phyloP scores from a whole-genome alignment of 768 basidiomycete species.

The Suillus alpinus region DNA sequence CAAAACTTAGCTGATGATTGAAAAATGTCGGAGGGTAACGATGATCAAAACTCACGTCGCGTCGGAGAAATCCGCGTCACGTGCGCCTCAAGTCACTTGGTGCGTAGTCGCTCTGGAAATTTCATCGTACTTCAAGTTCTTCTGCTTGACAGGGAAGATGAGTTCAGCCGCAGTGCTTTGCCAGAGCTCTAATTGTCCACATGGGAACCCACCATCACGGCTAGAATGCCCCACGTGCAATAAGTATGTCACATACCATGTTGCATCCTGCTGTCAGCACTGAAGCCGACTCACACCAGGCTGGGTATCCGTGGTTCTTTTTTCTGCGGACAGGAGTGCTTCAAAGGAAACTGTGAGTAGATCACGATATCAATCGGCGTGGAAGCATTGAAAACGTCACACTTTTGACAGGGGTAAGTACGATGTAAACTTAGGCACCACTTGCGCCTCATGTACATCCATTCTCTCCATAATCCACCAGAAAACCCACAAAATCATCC shows the following conservation, averaged over 20 bases:
- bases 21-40: not conserved
- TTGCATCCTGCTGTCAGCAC: slow-evolving; percentile 1
- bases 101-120: not conserved
- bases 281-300: slow-evolving; percentile 37
- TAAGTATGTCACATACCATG: slow-evolving; percentile 54
- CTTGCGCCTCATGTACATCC: not conserved
- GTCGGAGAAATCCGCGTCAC: slow-evolving; percentile 13
- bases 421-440: not conserved
- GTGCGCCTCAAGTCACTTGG: slow-evolving; percentile 7
- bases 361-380: not conserved
- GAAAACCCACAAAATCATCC: slow-evolving; percentile 83
- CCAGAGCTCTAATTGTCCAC: slow-evolving; percentile 69
- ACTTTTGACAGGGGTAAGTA: slow-evolving; percentile 23
- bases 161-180: slow-evolving; percentile 42
- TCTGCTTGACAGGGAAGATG: slow-evolving; percentile 26
- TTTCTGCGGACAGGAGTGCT: slow-evolving; percentile 95
- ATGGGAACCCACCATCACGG: slow-evolving; percentile 80
- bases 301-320: slow-evolving; percentile 81
- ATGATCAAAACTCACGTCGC: not conserved
- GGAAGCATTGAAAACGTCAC: slow-evolving; percentile 1
- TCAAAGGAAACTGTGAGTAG: slow-evolving; percentile 87
- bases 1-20: not conserved
- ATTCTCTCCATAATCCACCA: slow-evolving; percentile 27
- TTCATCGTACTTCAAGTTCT: not conserved
- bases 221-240: slow-evolving; percentile 93